Evolutionary conservation across 768 basidiomycete species (phyloP).

Genomic region (Termitomyces sp.): DNA sequence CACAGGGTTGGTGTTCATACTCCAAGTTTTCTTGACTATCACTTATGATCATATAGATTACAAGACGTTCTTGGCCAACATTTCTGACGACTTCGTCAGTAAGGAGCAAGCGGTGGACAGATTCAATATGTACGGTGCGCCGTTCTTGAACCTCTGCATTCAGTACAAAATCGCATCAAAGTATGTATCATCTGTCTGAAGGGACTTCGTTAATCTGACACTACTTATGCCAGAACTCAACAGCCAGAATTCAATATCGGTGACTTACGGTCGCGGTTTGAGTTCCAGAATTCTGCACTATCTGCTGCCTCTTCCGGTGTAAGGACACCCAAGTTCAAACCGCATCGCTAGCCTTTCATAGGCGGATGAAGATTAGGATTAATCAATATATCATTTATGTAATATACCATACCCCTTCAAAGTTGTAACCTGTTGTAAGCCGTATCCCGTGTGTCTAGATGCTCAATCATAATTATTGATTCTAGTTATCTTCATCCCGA

Average conservation of each 20-base stretch:
- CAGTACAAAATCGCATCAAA: conserved; percentile 18
- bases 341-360: conserved; percentile 9
- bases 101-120: conserved; percentile 38
- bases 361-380: not conserved
- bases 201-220: not conserved
- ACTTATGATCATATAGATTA: conserved; percentile 23
- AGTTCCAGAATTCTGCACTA: conserved; percentile 19
- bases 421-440: not conserved
- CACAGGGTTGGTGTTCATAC: conserved; percentile 28
- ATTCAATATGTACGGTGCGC: conserved; percentile 28
- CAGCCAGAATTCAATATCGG: conserved; percentile 16
- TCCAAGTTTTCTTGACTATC: not conserved
- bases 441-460: not conserved
- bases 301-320: conserved; percentile 6
- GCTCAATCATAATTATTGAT: not conserved
- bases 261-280: conserved; percentile 26
- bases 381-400: not conserved
- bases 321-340: conserved; percentile 26
- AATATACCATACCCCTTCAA: not conserved
- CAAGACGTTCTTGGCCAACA: conserved; percentile 26
- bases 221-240: not conserved
- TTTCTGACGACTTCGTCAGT: conserved; percentile 34
- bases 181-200: conserved; percentile 3
- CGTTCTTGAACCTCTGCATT: conserved; percentile 34
- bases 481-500: not conserved